Evolutionary conservation across 192 early-diverging fungal species (phyloP).

Genomic region (Coemansia sp.): DNA sequence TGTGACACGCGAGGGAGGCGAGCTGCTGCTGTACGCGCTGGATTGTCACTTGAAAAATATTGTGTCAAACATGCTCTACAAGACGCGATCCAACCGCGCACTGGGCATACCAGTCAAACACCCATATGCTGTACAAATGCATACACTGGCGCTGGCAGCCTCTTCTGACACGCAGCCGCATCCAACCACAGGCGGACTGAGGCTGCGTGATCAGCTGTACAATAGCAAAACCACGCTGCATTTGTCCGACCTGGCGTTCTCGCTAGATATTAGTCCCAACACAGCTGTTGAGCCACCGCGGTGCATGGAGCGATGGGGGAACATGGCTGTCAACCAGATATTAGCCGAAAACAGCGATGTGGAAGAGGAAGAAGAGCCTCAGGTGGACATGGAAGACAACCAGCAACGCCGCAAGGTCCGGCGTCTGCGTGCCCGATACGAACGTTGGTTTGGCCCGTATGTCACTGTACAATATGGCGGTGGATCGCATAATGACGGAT

Average conservation of each 20-base stretch:
- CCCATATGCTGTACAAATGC: neutral
- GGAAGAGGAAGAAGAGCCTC: slow-evolving; percentile 15
- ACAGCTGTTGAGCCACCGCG: slow-evolving; percentile 64
- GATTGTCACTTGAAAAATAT: slow-evolving; percentile 72
- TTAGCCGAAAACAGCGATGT: slow-evolving; percentile 29
- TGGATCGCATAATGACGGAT: neutral
- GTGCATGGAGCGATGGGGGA: slow-evolving; percentile 61
- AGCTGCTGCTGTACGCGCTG: slow-evolving; percentile 65
- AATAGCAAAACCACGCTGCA: slow-evolving; percentile 51
- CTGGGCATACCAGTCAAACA: slow-evolving; percentile 55
- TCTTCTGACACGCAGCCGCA: neutral
- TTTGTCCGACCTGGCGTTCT: slow-evolving; percentile 63
- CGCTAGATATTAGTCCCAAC: slow-evolving; percentile 64
- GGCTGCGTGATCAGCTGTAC: slow-evolving; percentile 52
- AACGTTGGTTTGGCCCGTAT: slow-evolving; percentile 54
- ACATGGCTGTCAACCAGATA: slow-evolving; percentile 58
- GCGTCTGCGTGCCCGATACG: slow-evolving; percentile 48
- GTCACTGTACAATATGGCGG: slow-evolving; percentile 41
- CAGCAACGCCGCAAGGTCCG: slow-evolving; percentile 47
- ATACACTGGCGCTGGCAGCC: neutral
- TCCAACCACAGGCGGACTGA: slow-evolving; percentile 39
- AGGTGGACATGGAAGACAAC: slow-evolving; percentile 14
- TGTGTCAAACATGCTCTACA: slow-evolving; percentile 67
- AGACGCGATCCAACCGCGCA: slow-evolving; percentile 62
- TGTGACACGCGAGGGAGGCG: slow-evolving; percentile 60